Evolutionary conservation across 140 eudicot genomes (phyloP), one percentile per base, ranked within the genome.

Genomic region (Cichorium intybus): DNA sequence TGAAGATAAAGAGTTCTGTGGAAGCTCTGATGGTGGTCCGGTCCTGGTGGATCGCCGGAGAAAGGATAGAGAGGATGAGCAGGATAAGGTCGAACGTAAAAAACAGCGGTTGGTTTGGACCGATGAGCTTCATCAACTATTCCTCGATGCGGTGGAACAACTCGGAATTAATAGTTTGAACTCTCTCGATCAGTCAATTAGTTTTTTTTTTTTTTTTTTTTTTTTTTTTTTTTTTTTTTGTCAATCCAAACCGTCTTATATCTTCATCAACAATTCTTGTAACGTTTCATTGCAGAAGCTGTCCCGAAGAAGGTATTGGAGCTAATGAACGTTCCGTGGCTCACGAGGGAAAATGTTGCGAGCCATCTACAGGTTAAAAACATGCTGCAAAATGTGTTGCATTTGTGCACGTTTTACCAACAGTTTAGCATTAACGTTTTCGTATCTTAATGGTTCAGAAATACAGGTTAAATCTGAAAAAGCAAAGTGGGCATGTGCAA

Each of bases 101-200:
- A 78, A 68, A 56, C 62, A 53, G 20, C 59, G 83, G 57, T 45
- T 68, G 69, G 69, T 68, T 73, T 78, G 83, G 83, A 73, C 76
- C 16, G 15, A 57, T 20, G 79, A 68, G 23, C 83, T 78, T 34
- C 76, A 55, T 61, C 52, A 47, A 47, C 68, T 62, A 46, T 78
- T 78, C 24, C 69, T 78, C 1, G 37, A 54, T 39, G 72, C 70
- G 34, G 73, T 78, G 4, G 50, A 37, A 46, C 56, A 54, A 34
- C 73, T 78, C 31, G 83, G 83, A 16, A 66, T 54, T 27, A 43
- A 56, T 35, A 49, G 83, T 78, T 73, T 33, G 75, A 34, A 23
- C 24, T 41, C 3, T 35, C 29, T 27, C 1, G 4, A 22, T 52
- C n/a, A n/a, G n/a, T n/a, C n/a, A n/a, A n/a, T n/a, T n/a, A n/a